phyloP scores from a whole-genome alignment of 257 asterid species.

The Fraxinus anomala region DNA sequence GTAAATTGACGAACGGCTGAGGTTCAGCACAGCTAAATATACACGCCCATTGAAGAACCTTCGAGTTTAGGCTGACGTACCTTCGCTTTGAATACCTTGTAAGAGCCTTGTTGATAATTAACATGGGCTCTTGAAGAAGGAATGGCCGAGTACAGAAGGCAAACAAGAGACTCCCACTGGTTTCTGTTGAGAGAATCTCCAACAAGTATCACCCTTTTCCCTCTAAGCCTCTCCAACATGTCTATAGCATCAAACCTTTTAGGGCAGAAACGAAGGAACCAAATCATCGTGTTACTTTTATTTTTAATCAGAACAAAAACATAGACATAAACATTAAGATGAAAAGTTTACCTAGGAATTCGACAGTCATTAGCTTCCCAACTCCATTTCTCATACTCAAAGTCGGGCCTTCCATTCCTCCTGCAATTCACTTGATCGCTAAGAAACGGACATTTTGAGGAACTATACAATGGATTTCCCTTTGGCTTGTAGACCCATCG shows the following conservation, averaged over 20 bases:
- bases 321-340: neutral
- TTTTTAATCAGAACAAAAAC: neutral
- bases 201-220: constrained; percentile 25
- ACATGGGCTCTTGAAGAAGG: constrained; percentile 29
- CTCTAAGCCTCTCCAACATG: constrained; percentile 24
- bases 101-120: constrained; percentile 13
- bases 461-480: constrained; percentile 16
- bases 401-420: constrained; percentile 30
- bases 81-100: constrained; percentile 31
- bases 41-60: neutral
- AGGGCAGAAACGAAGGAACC: neutral
- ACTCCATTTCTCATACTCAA: constrained; percentile 27
- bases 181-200: constrained; percentile 33
- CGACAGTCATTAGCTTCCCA: constrained; percentile 30
- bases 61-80: constrained; percentile 10
- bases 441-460: constrained; percentile 26
- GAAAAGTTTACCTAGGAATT: constrained; percentile 20
- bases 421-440: constrained; percentile 30
- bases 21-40: neutral
- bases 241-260: constrained; percentile 26
- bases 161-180: constrained; percentile 30
- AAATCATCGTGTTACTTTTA: neutral
- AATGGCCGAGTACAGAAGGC: constrained; percentile 29
- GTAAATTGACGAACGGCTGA: neutral
- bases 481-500: too few relatives aligned